A percentile compares a stretch with the other conserved stretches of the same genome.
phyloP scores from a whole-genome alignment of 108 stramenopile species.

The Discostella pseudostelligera region DNA sequence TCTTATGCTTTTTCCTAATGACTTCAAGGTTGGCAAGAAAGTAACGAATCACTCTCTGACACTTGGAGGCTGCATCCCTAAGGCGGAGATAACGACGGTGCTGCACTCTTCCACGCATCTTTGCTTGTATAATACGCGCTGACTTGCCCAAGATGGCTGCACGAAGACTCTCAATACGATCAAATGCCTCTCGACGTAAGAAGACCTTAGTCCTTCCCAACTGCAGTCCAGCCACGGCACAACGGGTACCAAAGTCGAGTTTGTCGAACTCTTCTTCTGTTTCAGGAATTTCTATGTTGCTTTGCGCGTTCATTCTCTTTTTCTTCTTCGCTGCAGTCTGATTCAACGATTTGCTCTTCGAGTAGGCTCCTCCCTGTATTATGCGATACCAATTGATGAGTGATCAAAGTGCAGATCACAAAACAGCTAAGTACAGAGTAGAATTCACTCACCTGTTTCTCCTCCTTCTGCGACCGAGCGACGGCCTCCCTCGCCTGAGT shows the following conservation, averaged over 20 bases:
- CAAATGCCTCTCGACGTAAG: conserved; percentile 56
- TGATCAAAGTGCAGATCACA: not conserved
- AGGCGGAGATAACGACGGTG: conserved; percentile 43
- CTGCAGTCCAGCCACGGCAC: conserved; percentile 51
- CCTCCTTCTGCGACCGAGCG: not conserved
- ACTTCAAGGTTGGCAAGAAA: conserved; percentile 46
- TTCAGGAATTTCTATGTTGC: conserved; percentile 45
- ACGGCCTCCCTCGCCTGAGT: conserved; percentile 25
- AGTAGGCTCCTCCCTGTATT: not conserved
- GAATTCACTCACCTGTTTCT: not conserved
- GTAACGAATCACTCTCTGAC: conserved; percentile 38
- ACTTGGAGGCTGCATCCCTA: conserved; percentile 46
- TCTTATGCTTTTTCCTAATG: conserved; percentile 23
- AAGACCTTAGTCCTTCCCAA: conserved; percentile 64
- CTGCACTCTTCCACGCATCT: conserved; percentile 40
- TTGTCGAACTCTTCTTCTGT: conserved; percentile 32
- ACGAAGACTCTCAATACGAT: conserved; percentile 49
- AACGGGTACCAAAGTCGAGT: conserved; percentile 47
- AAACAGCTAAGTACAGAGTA: not conserved
- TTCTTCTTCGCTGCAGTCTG: conserved; percentile 16
- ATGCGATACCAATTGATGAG: not conserved
- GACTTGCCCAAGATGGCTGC: conserved; percentile 35
- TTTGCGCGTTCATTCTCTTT: conserved; percentile 42
- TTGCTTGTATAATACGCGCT: conserved; percentile 50
- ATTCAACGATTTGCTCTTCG: not conserved